Evolutionary conservation across 768 basidiomycete genomes (phyloP), one percentile per base, ranked within the genome.

Genomic region (Cystobasidium onofrii): DNA sequence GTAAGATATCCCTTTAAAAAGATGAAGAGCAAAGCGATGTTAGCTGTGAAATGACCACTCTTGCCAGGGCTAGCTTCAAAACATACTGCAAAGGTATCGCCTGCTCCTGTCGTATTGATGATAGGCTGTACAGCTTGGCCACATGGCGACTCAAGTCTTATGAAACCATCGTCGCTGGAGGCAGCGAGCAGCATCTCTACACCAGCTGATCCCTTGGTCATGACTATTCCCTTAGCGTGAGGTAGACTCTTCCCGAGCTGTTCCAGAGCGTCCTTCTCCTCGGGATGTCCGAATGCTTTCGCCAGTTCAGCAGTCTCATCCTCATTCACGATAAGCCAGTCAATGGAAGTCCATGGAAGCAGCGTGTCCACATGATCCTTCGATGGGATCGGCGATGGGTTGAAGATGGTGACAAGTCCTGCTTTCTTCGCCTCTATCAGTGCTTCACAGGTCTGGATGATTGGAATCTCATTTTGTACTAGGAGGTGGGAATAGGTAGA

Each of bases 381-480:
- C 0, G 79, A 66, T 0, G 80, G 80, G 81, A 84, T 83, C n/a
- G 83, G 83, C 0, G 80, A 80, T 0, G 83, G 83, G 74, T 84
- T 84, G 77, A 81, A 82, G 27, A 83, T 72, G n/a, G 81, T 80
- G 9, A 67, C 78, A 2, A 81, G 25, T 1, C 76, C 73, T 6
- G 66, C 23, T 1, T 18, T 15, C 6, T 74, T 50, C 0, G 80
- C 78, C 1, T 72, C 36, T 2, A 29, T 23, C 52, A 83, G 77
- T 20, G 82, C 81, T 25, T 78, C 76, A 1, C 73, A 33, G 1
- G 80, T 81, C 7, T 78, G 64, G 1, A 36, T 27, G 34, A 83
- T 78, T 0, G 82, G 82, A 67, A 84, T 83, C 75, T 84, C 83
- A 69, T 84, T 84, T 44, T 83, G 83, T 0, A 83, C 77, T 20